Conservation (phyloP, 306 rosid genomes). For the Trichosanthes truncata region DNA sequence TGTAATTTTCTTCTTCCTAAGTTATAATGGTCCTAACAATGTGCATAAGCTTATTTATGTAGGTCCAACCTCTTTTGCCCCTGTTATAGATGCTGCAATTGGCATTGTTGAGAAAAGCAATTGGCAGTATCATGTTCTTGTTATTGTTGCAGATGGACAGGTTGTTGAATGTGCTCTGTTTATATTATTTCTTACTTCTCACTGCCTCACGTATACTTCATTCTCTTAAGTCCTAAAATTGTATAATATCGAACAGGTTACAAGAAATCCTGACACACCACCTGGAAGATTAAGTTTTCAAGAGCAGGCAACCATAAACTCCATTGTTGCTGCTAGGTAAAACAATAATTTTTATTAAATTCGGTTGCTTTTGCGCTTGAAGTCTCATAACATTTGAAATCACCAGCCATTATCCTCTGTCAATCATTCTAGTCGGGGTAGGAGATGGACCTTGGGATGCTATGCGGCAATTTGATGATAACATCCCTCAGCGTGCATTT, state of each 20-base stretch:
- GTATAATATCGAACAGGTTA: conserved; percentile 33
- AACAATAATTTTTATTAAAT: conserved; percentile 8
- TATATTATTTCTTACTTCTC: conserved; percentile 6
- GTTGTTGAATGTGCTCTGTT: conserved; percentile 26
- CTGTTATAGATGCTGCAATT: conserved; percentile 77
- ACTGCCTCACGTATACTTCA: not conserved
- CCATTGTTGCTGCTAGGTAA: conserved; percentile 89
- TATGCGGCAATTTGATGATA: conserved; percentile 77
- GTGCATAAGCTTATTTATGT: conserved; percentile 8
- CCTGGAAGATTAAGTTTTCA: conserved; percentile 60
- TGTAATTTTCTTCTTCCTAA: not conserved
- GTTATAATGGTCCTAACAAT: not conserved
- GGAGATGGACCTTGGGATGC: conserved; percentile 99
- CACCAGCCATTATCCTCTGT: conserved; percentile 68
- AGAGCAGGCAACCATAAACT: conserved; percentile 64
- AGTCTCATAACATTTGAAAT: conserved; percentile 18
- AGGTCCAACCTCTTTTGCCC: conserved; percentile 97
- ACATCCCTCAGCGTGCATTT: conserved; percentile 66
- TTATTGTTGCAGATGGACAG: conserved; percentile 98
- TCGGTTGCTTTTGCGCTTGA: conserved; percentile 10
- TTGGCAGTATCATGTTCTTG: conserved; percentile 91
- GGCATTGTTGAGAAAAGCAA: conserved; percentile 69
- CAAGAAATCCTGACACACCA: conserved; percentile 58
- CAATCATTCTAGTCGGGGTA: conserved; percentile 88
- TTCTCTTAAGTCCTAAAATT: conserved; percentile 8